Conservation (phyloP, 2,329 filamentous ascomycete genomes). For the Ophiosphaerella herpotricha region DNA sequence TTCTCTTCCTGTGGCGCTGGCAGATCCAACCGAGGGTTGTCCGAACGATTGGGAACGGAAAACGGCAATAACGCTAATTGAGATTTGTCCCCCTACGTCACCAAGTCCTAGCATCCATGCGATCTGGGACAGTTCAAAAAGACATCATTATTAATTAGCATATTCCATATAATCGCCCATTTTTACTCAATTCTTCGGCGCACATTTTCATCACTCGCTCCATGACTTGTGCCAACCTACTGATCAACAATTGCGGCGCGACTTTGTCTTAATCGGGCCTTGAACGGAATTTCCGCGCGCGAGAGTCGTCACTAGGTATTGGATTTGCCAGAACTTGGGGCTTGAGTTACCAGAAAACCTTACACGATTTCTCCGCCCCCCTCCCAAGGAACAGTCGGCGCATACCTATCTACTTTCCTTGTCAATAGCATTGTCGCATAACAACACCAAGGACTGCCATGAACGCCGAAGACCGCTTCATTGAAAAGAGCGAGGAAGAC, state of each 20-base stretch:
- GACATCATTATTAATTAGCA: neutral
- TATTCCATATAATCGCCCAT: neutral
- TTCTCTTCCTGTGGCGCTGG: neutral
- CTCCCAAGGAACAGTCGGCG: too few relatives aligned
- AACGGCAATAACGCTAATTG: too few relatives aligned
- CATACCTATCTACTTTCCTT: neutral
- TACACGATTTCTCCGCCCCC: too few relatives aligned
- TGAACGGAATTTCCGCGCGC: too few relatives aligned
- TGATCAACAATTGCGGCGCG: neutral
- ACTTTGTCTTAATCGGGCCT: too few relatives aligned
- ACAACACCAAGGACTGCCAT: constrained; percentile 31
- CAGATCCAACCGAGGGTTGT: neutral
- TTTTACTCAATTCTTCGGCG: neutral
- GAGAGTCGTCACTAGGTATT: too few relatives aligned
- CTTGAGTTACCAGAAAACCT: too few relatives aligned
- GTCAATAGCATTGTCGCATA: neutral
- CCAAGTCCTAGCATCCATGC: neutral
- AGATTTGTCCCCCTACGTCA: too few relatives aligned
- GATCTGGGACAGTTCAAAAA: neutral
- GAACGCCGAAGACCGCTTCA: constrained; percentile 60
- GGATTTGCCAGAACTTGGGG: too few relatives aligned
- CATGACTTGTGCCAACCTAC: neutral
- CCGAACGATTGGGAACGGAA: too few relatives aligned
- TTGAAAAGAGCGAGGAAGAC: constrained; percentile 60
- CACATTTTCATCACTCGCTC: neutral